Evolutionary conservation across 768 basidiomycete genomes (phyloP).

Genomic region (Tulasnella sp.): DNA sequence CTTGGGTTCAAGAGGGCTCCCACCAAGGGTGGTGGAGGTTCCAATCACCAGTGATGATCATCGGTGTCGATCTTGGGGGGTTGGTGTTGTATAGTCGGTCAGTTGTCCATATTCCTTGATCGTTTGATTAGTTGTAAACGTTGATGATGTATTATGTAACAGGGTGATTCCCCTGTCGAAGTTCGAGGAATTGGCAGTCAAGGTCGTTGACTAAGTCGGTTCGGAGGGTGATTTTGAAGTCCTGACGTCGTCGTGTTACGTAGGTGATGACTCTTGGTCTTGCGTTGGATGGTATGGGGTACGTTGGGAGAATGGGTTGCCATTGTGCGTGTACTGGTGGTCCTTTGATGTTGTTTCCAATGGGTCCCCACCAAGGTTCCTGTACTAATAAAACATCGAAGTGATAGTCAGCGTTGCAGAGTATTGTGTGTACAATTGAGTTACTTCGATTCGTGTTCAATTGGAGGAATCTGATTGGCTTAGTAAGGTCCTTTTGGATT

Average conservation of each 20-base stretch:
- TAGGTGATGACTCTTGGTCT: conserved; percentile 11
- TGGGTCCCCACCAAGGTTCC: conserved; percentile 1
- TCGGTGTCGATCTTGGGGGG: neutral
- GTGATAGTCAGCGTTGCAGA: neutral
- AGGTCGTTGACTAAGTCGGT: conserved; percentile 10
- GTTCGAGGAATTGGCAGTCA: conserved; percentile 6
- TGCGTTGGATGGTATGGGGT: neutral
- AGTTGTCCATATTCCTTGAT: neutral
- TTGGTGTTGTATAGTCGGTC: neutral
- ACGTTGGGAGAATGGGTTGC: conserved; percentile 7
- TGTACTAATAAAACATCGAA: conserved; percentile 4
- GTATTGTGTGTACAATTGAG: neutral
- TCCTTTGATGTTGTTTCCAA: too few species aligned
- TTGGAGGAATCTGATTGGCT: neutral
- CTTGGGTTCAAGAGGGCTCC: neutral
- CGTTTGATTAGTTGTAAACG: conserved; percentile 8
- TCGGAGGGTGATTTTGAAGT: neutral
- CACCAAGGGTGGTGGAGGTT: conserved; percentile 8
- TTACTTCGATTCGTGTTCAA: neutral
- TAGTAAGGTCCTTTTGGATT: too few species aligned
- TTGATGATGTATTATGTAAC: conserved; percentile 5
- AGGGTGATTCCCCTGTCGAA: neutral
- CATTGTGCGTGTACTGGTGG: too few species aligned
- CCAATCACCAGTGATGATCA: conserved; percentile 14
- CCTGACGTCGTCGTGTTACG: neutral